These are phyloP conservation scores for Penicillium hordei DNA, from an alignment of 2,329 filamentous ascomycete species.

Conservation along the genomic window DNA sequence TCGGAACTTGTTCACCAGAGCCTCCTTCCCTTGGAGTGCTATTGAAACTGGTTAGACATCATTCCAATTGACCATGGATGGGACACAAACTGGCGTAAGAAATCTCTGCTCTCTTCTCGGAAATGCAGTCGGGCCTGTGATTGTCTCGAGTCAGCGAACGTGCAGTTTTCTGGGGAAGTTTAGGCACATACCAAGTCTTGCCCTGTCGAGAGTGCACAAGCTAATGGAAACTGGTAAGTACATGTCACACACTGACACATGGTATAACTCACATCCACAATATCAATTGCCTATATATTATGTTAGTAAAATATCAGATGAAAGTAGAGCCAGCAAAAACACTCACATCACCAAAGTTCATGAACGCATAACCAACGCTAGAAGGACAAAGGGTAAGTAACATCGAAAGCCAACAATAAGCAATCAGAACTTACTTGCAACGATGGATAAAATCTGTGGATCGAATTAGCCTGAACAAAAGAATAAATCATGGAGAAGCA, in stretches of 20 bases:
- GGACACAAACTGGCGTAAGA: constrained; percentile 82
- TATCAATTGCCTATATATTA: constrained; percentile 62
- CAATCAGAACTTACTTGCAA: constrained; percentile 65
- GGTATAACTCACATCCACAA: constrained; percentile 61
- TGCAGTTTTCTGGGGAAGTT: constrained; percentile 9
- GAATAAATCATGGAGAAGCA: neutral
- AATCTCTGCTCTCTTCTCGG: constrained; percentile 79
- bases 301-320: constrained; percentile 38
- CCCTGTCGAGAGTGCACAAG: constrained; percentile 71
- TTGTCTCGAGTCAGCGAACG: constrained; percentile 31
- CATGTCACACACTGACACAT: neutral
- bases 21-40: constrained; percentile 92
- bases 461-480: neutral
- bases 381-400: neutral
- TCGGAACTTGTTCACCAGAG: constrained; percentile 88
- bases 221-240: constrained; percentile 44
- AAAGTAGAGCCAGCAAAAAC: neutral
- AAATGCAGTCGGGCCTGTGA: constrained; percentile 64
- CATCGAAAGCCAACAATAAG: neutral
- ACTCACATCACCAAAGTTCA: constrained; percentile 84
- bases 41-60: constrained; percentile 27
- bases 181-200: constrained; percentile 60
- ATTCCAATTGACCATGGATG: neutral
- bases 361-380: constrained; percentile 94
- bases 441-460: constrained; percentile 71